Percentiles rank a stretch among this genome's conserved stretches.
Conservation (phyloP, 257 asterid genomes). For the Thymus quinquecostatus region DNA sequence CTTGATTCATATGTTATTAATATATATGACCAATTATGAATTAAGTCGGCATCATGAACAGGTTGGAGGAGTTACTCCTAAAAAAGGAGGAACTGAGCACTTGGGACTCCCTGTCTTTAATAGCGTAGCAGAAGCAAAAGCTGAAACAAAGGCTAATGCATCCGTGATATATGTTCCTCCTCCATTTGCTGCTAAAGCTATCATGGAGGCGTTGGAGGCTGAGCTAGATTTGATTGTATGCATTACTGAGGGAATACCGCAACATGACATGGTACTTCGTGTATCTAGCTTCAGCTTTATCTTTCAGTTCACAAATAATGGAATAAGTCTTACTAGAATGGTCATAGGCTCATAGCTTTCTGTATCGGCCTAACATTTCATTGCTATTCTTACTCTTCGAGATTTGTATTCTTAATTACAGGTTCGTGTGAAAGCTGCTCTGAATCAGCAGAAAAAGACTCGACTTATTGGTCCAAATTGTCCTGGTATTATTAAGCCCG, state of each 20-base stretch:
- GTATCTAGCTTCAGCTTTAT: neutral
- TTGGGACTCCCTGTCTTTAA: constrained; percentile 95
- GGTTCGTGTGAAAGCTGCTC: constrained; percentile 83
- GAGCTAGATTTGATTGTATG: constrained; percentile 94
- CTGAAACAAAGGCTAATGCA: constrained; percentile 93
- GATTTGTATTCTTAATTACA: constrained; percentile 36
- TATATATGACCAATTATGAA: neutral
- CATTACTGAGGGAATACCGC: constrained; percentile 95
- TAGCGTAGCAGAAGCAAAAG: constrained; percentile 88
- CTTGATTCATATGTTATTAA: neutral
- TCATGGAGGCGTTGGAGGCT: constrained; percentile 87
- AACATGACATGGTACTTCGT: constrained; percentile 86
- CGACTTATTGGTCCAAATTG: constrained; percentile 96
- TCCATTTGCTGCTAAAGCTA: constrained; percentile 92
- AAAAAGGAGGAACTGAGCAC: constrained; percentile 97
- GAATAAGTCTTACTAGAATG: too few species aligned
- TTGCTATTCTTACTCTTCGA: constrained; percentile 17
- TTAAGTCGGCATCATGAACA: constrained; percentile 34
- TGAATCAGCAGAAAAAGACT: constrained; percentile 81
- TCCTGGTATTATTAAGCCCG: constrained; percentile 99
- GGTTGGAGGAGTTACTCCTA: constrained; percentile 99
- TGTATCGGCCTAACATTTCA: constrained; percentile 6
- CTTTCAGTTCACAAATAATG: too few species aligned
- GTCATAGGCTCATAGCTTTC: neutral
- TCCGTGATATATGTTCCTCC: constrained; percentile 96